Evolutionary conservation across 2,329 filamentous ascomycete species (phyloP).

Genomic region (Blastomyces percursus): DNA sequence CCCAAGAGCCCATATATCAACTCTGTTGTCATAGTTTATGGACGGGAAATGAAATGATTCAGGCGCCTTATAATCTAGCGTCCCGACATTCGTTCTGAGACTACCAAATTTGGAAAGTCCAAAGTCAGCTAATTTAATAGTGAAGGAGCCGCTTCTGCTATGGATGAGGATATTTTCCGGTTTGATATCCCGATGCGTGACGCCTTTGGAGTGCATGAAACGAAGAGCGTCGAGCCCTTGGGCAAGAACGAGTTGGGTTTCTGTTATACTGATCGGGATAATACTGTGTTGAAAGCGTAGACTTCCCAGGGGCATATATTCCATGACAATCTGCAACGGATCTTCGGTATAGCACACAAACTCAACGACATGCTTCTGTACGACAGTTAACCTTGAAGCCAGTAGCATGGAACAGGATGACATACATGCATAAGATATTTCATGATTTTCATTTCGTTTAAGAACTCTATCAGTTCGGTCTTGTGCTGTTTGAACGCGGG

Average conservation of each 20-base stretch:
- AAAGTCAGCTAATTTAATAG: conserved; percentile 15
- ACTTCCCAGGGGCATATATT: conserved; percentile 7
- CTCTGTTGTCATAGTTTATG: conserved; percentile 7
- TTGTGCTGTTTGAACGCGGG: too few relatives aligned
- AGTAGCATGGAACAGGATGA: not conserved
- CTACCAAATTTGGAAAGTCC: conserved; percentile 7
- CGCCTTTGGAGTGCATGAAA: conserved; percentile 12
- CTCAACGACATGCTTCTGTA: conserved; percentile 11
- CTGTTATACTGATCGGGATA: not conserved
- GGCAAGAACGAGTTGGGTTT: conserved; percentile 1
- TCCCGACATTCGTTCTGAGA: not conserved
- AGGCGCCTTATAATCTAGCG: not conserved
- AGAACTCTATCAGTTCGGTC: not conserved
- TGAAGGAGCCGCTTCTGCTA: not conserved
- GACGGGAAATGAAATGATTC: not conserved
- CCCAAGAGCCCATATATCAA: conserved; percentile 17
- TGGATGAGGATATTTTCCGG: conserved; percentile 16
- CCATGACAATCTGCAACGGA: conserved; percentile 8
- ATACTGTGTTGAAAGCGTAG: not conserved
- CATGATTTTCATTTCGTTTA: conserved; percentile 12
- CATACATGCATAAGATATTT: conserved; percentile 10
- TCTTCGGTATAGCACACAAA: conserved; percentile 3
- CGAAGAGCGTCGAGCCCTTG: conserved; percentile 8
- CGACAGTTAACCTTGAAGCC: not conserved
- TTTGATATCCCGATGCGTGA: conserved; percentile 18